Conservation (phyloP, 176 grass and related monocot genomes). For the Carex parvula region DNA sequence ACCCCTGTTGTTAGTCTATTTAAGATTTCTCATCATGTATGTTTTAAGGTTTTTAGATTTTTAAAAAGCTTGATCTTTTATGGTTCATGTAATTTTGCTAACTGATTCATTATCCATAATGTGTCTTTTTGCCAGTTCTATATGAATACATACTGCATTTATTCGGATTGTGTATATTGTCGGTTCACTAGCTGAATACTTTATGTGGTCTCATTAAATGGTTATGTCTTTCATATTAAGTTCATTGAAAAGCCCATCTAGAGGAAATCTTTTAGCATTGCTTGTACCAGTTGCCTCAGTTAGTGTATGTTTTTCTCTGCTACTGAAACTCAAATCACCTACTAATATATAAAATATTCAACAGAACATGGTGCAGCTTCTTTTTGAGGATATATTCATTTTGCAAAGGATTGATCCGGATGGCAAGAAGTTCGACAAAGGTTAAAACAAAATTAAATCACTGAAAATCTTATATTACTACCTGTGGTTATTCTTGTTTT, state of each 20-base stretch:
- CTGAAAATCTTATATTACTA: not conserved
- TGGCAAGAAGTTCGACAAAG: slow-evolving; percentile 84
- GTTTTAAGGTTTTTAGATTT: not conserved
- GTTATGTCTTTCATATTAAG: not conserved
- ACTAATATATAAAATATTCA: slow-evolving; percentile 4
- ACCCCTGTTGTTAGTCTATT: not conserved
- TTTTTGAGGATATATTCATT: slow-evolving; percentile 55
- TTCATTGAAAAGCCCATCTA: not conserved
- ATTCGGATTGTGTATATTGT: not conserved
- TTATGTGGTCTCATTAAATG: not conserved
- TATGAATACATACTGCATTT: not conserved
- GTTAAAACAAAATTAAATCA: slow-evolving; percentile 5
- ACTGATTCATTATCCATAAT: not conserved
- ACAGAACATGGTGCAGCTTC: slow-evolving; percentile 44
- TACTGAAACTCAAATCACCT: not conserved
- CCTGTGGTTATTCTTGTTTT: not conserved
- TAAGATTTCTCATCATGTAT: not conserved
- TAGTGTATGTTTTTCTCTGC: not conserved
- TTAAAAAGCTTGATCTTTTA: not conserved
- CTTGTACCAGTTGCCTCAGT: not conserved
- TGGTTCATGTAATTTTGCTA: not conserved
- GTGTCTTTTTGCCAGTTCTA: not conserved
- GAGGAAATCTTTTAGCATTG: not conserved
- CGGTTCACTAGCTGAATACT: not conserved
- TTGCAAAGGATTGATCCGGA: slow-evolving; percentile 45